phyloP scores from a whole-genome alignment of 805 yeast species.

The Candida andamanensis region DNA sequence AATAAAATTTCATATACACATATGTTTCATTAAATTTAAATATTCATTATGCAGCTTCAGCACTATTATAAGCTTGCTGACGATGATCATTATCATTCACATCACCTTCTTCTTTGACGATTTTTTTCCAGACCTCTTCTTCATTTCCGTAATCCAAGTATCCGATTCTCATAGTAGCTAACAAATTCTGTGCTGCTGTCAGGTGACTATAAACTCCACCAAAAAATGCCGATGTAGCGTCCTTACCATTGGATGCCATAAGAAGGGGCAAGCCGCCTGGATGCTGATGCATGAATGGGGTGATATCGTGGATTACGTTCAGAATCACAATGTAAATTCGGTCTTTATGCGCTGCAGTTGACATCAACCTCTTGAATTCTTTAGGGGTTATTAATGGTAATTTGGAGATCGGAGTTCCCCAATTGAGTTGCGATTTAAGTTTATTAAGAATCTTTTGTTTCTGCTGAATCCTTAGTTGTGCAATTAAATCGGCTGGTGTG shows the following conservation, averaged over 20 bases:
- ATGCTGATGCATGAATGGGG: slow-evolving; percentile 86
- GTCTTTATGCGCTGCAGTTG: slow-evolving; percentile 35
- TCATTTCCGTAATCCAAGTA: slow-evolving; percentile 78
- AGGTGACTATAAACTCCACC: slow-evolving; percentile 94
- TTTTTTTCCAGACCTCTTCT: slow-evolving; percentile 76
- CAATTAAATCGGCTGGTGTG: slow-evolving; percentile 68
- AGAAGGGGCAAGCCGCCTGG: slow-evolving; percentile 89
- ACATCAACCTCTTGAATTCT: slow-evolving; percentile 39
- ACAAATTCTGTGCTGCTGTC: slow-evolving; percentile 84
- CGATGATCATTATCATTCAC: slow-evolving; percentile 18
- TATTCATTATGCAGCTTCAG: slow-evolving; percentile 30
- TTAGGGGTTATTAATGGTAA: slow-evolving; percentile 59
- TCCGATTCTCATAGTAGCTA: slow-evolving; percentile 93
- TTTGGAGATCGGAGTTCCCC: slow-evolving; percentile 93
- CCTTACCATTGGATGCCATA: slow-evolving; percentile 80
- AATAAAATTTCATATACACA: no score
- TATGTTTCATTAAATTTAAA: no score
- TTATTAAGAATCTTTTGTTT: slow-evolving; percentile 76
- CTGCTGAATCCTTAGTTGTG: slow-evolving; percentile 50
- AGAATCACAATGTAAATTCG: slow-evolving; percentile 73
- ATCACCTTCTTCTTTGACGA: slow-evolving; percentile 59
- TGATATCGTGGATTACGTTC: slow-evolving; percentile 89
- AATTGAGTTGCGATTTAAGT: slow-evolving; percentile 71
- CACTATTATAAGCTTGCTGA: slow-evolving; percentile 21
- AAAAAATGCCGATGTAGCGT: slow-evolving; percentile 89